Base-by-base conservation (phyloP, 2,329 filamentous ascomycete species). In the Byssochlamys sp. region DNA sequence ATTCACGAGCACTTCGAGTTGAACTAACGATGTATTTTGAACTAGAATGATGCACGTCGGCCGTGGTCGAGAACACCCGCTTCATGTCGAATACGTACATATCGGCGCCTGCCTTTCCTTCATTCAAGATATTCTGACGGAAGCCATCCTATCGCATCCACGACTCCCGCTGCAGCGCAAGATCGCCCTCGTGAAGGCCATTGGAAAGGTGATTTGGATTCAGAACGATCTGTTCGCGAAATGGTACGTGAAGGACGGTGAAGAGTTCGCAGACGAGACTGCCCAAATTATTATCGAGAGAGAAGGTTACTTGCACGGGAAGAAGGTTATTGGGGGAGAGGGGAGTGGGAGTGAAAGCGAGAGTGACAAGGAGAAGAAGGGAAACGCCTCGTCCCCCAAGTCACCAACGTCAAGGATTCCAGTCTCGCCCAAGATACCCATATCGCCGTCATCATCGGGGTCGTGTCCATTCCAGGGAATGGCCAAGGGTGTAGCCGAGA, bases 221-320 rank as follows among this genome's bases (percentile, higher is more conserved):
- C 89, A 92, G 73, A 92, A 92, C 68, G 89, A 92, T 71, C 78
- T 92, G 29, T 89, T 92, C 70, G 87, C 88, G n/a, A 88, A 87
- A 70, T 91, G 88, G 86, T 88, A 90, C 65, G 82, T 89, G 35
- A 78, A 81, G 33, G 85, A 89, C 62, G 85, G 85, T 54, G 81
- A 85, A 35, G 87, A 89, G 70, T 80, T 73, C 60, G 72, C 67
- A 26, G 75, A 78, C 3, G 70, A 74, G 55, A 74, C 75, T 59
- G 72, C 73, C 25, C 65, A 77, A 24, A 74, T 79, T 12, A 73
- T 79, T 27, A 69, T 83, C 51, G 84, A 87, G 67, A 74, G 77
- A 55, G 86, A 88, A 66, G 85, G 85, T 0, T 87, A 82, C 64
- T 64, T 88, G 24, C 80, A 85, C 61, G 85, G 85, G 1, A 84